Evolutionary conservation across 2,329 filamentous ascomycete species (phyloP), one percentile per base, ranked within the genome.

Genomic region (Chaetomium globosum): DNA sequence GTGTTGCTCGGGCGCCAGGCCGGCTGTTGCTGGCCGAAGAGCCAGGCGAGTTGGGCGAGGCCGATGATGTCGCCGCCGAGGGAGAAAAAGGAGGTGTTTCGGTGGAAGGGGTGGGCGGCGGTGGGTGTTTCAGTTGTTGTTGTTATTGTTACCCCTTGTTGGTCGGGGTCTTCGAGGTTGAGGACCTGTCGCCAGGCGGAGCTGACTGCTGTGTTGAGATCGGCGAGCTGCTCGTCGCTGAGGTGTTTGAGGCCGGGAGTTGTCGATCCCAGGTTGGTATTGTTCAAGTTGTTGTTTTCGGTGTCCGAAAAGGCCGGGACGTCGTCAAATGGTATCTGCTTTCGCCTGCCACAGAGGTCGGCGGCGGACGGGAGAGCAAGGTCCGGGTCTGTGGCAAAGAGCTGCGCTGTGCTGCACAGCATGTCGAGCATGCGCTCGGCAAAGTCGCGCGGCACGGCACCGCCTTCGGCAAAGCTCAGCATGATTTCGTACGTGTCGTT

Each of bases 31-130:
- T 64, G 53, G 12, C 33, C 23, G 21, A 71, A 61, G 2, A 72
- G 65, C 59, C 62, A 69, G 36, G 67, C 59, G 3, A 72, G 63
- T 16, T 70, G 68, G 5, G 69, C 69, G 1, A 72, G 67, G 23
- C 63, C 65, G 31, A 90, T 64, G 48, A 72, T 68, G 53, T 72
- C 70, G 31, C 70, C 70, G 26, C 70, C 69, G 5, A 68, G 49
- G 36, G 52, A 60, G 51, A 72, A 72, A 62, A 72, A 72, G 19
- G 70, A 71, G 9, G 65, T 66, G 36, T 64, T 53, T 12, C 30
- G 19, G 46, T 67, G 51, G 46, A 65, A 52, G 9, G 55, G 16
- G 26, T 9, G 21, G 10, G 16, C 4, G 3, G 21, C 12, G 7
- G 21, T 12, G 0, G 36, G 26, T n/a, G 31, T 16, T 4, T 54